A percentile compares a stretch with the other conserved stretches of the same genome.
Evolutionary conservation across 352 stramenopile species (phyloP).

Genomic region (Phytophthora ohioensis): DNA sequence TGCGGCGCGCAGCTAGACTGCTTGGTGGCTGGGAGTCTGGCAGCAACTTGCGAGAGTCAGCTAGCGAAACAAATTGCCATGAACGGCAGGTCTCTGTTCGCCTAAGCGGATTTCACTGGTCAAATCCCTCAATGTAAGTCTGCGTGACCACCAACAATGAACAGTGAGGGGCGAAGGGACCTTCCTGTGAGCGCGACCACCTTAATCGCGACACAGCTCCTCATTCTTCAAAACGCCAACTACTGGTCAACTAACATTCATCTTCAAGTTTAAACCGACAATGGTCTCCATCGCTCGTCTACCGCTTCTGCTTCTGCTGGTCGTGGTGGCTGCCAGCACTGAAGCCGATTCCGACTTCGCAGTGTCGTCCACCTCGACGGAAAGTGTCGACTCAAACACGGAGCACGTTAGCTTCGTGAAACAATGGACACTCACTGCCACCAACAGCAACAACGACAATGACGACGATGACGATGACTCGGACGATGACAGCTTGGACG

Average conservation of each 20-base stretch:
- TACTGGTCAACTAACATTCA: conserved; percentile 6
- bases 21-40: not conserved
- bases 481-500: conserved; percentile 24
- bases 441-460: conserved; percentile 21
- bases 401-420: conserved; percentile 33
- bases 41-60: conserved; percentile 9
- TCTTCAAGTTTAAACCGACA: not conserved
- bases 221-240: conserved; percentile 37
- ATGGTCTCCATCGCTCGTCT: conserved; percentile 17
- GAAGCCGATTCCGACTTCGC: conserved; percentile 33
- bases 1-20: not conserved
- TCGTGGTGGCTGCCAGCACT: not conserved
- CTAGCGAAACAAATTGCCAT: conserved; percentile 9
- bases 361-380: conserved; percentile 24
- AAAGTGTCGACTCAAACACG: conserved; percentile 28
- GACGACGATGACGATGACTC: conserved; percentile 27
- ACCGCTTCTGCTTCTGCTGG: conserved; percentile 8
- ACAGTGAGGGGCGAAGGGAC: not conserved
- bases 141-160: not conserved
- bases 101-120: conserved; percentile 21
- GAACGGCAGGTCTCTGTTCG: conserved; percentile 7
- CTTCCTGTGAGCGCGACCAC: not conserved
- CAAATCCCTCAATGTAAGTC: conserved; percentile 5
- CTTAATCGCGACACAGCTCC: not conserved
- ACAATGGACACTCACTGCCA: conserved; percentile 37